phyloP scores from a whole-genome alignment of 2,329 filamentous ascomycete genomes.

The Fusarium abutilonis region DNA sequence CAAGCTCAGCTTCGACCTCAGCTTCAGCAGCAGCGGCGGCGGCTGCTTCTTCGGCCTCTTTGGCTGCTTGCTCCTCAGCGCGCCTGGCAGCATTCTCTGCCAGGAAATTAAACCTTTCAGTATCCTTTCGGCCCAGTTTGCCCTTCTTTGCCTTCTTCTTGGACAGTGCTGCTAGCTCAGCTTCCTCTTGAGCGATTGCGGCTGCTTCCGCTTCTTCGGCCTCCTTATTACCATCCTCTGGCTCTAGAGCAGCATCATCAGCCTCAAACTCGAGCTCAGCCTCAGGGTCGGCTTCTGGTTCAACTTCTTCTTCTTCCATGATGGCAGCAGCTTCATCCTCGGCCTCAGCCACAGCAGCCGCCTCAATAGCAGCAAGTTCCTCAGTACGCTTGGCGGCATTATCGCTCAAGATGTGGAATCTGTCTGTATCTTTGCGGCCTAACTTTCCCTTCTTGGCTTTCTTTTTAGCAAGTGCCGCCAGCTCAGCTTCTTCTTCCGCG shows the following conservation, averaged over 20 bases:
- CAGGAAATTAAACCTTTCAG: conserved; percentile 32
- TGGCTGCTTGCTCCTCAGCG: conserved; percentile 40
- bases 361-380: too few species aligned
- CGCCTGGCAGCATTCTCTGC: conserved; percentile 31
- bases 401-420: conserved; percentile 23
- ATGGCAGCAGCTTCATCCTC: conserved; percentile 1
- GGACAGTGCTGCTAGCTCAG: conserved; percentile 54
- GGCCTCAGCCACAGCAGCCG: too few species aligned
- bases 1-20: conserved; percentile 30
- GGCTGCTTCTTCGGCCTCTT: conserved; percentile 13
- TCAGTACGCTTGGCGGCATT: conserved; percentile 22
- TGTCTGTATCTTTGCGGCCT: conserved; percentile 39
- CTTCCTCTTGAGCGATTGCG: conserved; percentile 46
- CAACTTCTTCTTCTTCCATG: conserved; percentile 33
- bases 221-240: conserved; percentile 16
- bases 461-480: conserved; percentile 51
- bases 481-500: conserved; percentile 55
- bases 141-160: conserved; percentile 52
- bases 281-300: conserved; percentile 36
- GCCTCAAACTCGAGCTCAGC: conserved; percentile 39
- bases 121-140: conserved; percentile 39
- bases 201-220: conserved; percentile 43
- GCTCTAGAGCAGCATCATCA: conserved; percentile 32
- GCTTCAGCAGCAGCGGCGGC: background rate
- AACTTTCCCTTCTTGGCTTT: conserved; percentile 50